These are phyloP conservation scores for Curvularia sp. DNA, from an alignment of 2,329 filamentous ascomycete genomes.

Conservation along the genomic window DNA sequence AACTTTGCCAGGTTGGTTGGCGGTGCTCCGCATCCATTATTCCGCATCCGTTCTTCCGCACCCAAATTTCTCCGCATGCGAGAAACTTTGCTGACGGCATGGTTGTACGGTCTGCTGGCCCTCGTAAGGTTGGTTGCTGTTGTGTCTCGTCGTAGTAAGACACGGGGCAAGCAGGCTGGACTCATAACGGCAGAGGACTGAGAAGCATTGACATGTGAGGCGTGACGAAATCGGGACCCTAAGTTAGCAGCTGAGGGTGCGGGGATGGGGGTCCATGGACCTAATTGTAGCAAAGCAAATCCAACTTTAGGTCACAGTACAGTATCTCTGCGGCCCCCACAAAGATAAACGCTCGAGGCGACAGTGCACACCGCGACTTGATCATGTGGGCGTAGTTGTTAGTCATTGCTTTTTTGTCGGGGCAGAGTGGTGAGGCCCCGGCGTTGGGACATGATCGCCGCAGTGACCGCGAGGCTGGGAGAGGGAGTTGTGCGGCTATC, in stretches of 20 bases:
- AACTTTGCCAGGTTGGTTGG: constrained; percentile 23
- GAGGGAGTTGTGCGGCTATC: constrained; percentile 27
- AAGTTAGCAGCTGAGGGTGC: constrained; percentile 13
- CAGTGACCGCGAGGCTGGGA: constrained; percentile 12
- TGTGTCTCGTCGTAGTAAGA: constrained; percentile 3
- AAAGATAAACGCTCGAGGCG: constrained; percentile 19
- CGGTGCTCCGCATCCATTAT: constrained; percentile 6
- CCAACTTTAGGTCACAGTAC: constrained; percentile 16
- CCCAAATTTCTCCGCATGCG: not conserved
- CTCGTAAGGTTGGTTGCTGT: not conserved
- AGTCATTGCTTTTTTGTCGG: constrained; percentile 3
- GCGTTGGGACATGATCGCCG: not conserved
- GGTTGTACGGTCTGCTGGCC: not conserved
- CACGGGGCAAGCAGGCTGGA: not conserved
- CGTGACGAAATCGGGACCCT: constrained; percentile 28
- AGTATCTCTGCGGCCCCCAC: constrained; percentile 12
- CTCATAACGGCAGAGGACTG: not conserved
- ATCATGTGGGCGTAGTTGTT: constrained; percentile 11
- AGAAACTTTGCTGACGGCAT: not conserved
- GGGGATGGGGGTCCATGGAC: constrained; percentile 11
- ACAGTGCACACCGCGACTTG: constrained; percentile 9
- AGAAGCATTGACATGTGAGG: not conserved
- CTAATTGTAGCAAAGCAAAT: constrained; percentile 17
- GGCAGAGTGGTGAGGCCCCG: not conserved
- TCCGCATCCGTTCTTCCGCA: not conserved